phyloP scores from a whole-genome alignment of 495 filamentous ascomycete genomes.

The Penicillium fimorum region DNA sequence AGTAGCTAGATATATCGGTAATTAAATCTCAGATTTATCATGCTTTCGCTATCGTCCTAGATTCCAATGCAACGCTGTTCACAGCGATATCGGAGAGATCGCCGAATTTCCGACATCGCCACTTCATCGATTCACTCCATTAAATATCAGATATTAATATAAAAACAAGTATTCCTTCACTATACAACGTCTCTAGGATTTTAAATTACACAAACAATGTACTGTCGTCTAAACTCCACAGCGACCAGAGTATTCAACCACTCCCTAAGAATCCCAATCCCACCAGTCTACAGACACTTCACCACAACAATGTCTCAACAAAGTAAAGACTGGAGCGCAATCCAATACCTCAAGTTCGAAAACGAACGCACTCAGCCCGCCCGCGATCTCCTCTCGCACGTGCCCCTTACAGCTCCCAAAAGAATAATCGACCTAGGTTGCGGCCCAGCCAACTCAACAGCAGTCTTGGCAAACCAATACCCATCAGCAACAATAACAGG shows the following conservation, averaged over 20 bases:
- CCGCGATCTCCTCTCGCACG: conserved; percentile 44
- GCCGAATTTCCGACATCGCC: conserved; percentile 7
- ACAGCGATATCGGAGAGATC: conserved; percentile 5
- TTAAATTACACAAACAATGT: background rate
- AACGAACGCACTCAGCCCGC: conserved; percentile 45
- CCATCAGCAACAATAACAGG: conserved; percentile 46
- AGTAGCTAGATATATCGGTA: conserved; percentile 2
- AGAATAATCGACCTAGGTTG: conserved; percentile 55
- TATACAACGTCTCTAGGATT: background rate
- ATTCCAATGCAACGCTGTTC: background rate
- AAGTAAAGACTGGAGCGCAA: conserved; percentile 44
- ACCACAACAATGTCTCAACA: conserved; percentile 24
- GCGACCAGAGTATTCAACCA: background rate
- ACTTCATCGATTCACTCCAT: background rate
- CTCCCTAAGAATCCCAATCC: background rate
- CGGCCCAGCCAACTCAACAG: conserved; percentile 55
- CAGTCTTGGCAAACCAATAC: conserved; percentile 41
- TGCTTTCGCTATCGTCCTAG: too few relatives aligned
- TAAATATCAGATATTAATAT: background rate
- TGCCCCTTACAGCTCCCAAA: conserved; percentile 33
- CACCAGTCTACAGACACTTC: conserved; percentile 1
- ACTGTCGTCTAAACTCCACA: background rate
- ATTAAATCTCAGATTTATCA: background rate
- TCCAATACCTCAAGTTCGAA: conserved; percentile 50
- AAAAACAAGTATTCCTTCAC: background rate